Evolutionary conservation across 176 grass and related monocot genomes (phyloP).

Genomic region (Raddia guianensis): DNA sequence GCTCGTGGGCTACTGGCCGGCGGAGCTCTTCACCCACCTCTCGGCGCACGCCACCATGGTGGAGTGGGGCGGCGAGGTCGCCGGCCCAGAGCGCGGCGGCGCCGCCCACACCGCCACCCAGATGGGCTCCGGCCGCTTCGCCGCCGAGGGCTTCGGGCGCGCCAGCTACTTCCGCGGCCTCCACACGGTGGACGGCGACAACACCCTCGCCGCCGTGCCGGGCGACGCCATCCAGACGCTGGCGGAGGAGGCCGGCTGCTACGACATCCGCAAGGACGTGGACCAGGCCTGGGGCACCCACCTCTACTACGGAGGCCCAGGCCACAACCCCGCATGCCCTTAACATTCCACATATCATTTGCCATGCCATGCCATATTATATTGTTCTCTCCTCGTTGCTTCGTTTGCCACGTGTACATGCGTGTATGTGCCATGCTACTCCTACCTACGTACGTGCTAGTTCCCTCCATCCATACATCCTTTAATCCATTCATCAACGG

Average conservation of each 20-base stretch:
- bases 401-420: no score
- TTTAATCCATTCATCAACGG: no score
- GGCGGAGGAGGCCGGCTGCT: constrained; percentile 78
- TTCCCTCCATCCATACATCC: no score
- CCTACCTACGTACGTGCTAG: no score
- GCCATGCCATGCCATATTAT: no score
- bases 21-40: constrained; percentile 87
- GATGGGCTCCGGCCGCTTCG: constrained; percentile 87
- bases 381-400: no score
- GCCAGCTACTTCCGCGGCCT: constrained; percentile 93
- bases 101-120: constrained; percentile 76
- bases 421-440: no score
- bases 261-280: constrained; percentile 66
- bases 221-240: constrained; percentile 53
- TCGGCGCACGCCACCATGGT: constrained; percentile 91
- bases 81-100: constrained; percentile 61
- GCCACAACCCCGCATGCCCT: constrained; percentile 45
- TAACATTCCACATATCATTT: background rate
- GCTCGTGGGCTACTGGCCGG: constrained; percentile 94
- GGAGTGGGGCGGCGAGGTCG: constrained; percentile 96
- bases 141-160: constrained; percentile 62
- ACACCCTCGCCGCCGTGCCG: constrained; percentile 71
- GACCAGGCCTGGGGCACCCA: constrained; percentile 62
- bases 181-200: constrained; percentile 80
- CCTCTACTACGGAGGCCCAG: constrained; percentile 84